Evolutionary conservation across 208 protist genomes (phyloP).

Genomic region (Acanthamoeba sp.): DNA sequence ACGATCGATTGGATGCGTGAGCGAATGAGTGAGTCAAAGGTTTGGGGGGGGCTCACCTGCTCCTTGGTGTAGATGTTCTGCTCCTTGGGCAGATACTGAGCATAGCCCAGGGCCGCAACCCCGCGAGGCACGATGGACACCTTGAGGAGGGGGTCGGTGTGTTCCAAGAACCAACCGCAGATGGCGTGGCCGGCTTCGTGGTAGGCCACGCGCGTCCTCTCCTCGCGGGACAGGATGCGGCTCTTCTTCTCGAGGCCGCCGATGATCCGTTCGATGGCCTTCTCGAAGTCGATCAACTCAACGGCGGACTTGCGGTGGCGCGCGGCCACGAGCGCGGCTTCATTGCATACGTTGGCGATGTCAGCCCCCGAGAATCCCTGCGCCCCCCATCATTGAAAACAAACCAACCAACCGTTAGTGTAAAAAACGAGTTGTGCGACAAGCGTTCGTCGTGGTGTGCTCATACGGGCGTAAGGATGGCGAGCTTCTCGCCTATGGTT

Average conservation of each 20-base stretch:
- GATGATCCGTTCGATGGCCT: slow-evolving; percentile 96
- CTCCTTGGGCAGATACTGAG: slow-evolving; percentile 91
- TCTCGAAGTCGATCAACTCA: slow-evolving; percentile 92
- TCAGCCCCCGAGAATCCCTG: slow-evolving; percentile 96
- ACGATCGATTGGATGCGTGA: background rate
- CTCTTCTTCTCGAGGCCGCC: slow-evolving; percentile 90
- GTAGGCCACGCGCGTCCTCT: slow-evolving; percentile 96
- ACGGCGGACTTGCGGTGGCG: slow-evolving; percentile 91
- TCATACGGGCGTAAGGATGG: slow-evolving; percentile 82
- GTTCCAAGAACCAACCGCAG: slow-evolving; percentile 97
- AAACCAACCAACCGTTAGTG: too few relatives aligned
- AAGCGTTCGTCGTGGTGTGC: background rate
- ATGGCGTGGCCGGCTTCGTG: slow-evolving; percentile 99
- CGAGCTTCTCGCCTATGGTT: slow-evolving; percentile 83
- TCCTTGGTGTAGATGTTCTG: slow-evolving; percentile 86
- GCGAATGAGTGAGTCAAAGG: background rate
- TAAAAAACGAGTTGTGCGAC: too few relatives aligned
- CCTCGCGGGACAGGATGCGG: slow-evolving; percentile 91
- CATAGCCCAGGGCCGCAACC: slow-evolving; percentile 82
- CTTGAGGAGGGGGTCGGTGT: slow-evolving; percentile 97
- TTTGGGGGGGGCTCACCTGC: slow-evolving; percentile 79
- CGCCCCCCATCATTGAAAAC: background rate
- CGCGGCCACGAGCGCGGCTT: slow-evolving; percentile 97
- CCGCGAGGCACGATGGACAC: slow-evolving; percentile 82
- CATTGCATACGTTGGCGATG: slow-evolving; percentile 98